These are phyloP conservation scores for Solidago caesia DNA, from an alignment of 129 eudicot species.

Conservation along the genomic window DNA sequence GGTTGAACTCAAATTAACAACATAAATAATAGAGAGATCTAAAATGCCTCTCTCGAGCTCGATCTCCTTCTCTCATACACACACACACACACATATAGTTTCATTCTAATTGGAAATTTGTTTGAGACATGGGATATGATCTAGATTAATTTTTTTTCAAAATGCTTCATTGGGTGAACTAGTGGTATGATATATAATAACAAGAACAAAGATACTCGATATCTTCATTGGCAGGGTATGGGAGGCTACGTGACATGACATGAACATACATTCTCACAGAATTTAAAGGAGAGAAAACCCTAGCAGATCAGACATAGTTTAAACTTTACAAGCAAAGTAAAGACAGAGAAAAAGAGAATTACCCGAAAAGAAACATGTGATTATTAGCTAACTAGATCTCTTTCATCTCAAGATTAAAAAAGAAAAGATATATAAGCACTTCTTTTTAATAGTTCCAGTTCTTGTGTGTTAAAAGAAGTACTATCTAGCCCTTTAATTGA, in stretches of 20 bases:
- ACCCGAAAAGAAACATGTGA: constrained; percentile 29
- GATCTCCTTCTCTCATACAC: too few relatives aligned
- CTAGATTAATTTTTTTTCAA: background rate
- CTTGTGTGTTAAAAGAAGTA: constrained; percentile 31
- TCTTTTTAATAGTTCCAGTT: constrained; percentile 24
- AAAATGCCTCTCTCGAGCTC: background rate
- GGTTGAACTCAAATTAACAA: constrained; percentile 12
- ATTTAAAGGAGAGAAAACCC: constrained; percentile 40
- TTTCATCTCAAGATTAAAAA: constrained; percentile 33
- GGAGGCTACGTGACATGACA: background rate
- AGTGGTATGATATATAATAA: background rate
- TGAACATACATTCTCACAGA: constrained; percentile 27
- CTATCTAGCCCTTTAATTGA: constrained; percentile 23
- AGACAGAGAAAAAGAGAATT: constrained; percentile 26
- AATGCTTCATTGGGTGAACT: constrained; percentile 3
- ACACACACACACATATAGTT: background rate
- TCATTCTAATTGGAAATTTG: constrained; percentile 10
- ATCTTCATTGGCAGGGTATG: too few relatives aligned
- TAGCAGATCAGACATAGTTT: constrained; percentile 37
- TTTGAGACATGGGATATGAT: constrained; percentile 31
- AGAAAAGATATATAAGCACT: constrained; percentile 35
- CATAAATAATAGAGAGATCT: constrained; percentile 15
- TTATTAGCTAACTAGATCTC: constrained; percentile 26
- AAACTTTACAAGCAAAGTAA: constrained; percentile 31
- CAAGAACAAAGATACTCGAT: too few relatives aligned